Percentiles rank a stretch among this genome's conserved stretches.
phyloP scores from a whole-genome alignment of 176 grass and related monocot genomes.

The Metroxylon sagu region DNA sequence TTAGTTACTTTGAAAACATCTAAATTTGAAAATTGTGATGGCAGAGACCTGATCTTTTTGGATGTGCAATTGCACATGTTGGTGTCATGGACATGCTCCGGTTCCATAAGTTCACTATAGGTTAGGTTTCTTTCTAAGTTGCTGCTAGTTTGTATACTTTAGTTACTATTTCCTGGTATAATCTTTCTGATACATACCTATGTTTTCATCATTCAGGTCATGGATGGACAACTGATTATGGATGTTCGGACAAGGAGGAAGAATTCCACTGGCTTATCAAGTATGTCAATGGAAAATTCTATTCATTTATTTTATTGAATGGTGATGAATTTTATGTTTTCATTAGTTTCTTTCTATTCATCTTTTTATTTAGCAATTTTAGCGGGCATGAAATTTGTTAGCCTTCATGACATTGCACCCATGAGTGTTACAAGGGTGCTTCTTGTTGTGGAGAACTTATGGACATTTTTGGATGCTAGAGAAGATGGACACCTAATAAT shows the following conservation, averaged over 20 bases:
- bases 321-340: too few species aligned
- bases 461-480: too few species aligned
- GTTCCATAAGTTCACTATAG: constrained; percentile 98
- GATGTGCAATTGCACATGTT: constrained; percentile 88
- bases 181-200: constrained; percentile 16
- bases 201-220: constrained; percentile 38
- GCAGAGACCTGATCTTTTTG: constrained; percentile 91
- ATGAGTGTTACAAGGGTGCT: too few species aligned
- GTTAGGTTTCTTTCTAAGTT: constrained; percentile 15
- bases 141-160: constrained; percentile 1
- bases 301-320: too few species aligned
- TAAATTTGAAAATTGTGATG: neutral
- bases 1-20: too few species aligned
- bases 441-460: too few species aligned
- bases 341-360: too few species aligned
- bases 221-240: constrained; percentile 98
- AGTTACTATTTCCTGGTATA: constrained; percentile 5
- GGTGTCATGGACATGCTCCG: constrained; percentile 99
- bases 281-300: constrained; percentile 25
- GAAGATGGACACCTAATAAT: too few species aligned
- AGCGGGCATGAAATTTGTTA: too few species aligned
- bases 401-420: too few species aligned
- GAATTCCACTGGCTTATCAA: constrained; percentile 87
- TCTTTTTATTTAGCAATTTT: too few species aligned
- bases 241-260: constrained; percentile 78